Evolutionary conservation across 371 early-diverging fungal genomes (phyloP), one percentile per base, ranked within the genome.

Genomic region (Mortierella sp.): DNA sequence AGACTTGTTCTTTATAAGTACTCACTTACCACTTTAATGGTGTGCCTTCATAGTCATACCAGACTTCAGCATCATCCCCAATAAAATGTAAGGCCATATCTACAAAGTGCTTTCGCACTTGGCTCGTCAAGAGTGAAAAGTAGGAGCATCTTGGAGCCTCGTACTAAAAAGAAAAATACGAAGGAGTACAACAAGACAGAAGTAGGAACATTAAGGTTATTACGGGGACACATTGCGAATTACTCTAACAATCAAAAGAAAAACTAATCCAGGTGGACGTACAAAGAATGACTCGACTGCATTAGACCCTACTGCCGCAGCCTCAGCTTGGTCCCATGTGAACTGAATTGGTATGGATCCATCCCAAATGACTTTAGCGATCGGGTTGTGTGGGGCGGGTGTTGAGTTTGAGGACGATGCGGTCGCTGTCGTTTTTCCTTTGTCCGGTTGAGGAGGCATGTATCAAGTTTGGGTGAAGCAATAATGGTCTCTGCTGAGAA

Each of bases 21-120:
- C 10, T 60, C 8, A 8, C 72, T 74, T 88, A 92, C 94, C 94
- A 94, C 77, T 91, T 91, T 63, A 94, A 72, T 9, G 94, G 93
- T 63, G 86, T 84, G 6, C 89, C 88, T 32, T 89, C 73, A 65
- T 72, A 90, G 36, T 88, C 88, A 67, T 88, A 94, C 94, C 94
- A 94, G 36, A 89, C 80, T 19, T 86, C 86, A 15, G 87, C 86
- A 36, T 87, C 89, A 36, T 88, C 82, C 4, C 76, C 85, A 53
- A 74, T 65, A 28, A 87, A 67, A 61, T 84, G 76, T 57, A 87
- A 52, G 10, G 83, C 86, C 48, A 78, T 78, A 28, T 79, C 86
- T 15, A 65, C 72, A 65, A 89, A 87, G 58, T 88, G 74, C 36
- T 86, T 83, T 47, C 86, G 82, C 28, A 92, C 70, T 65, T 85